These are phyloP conservation scores for Ambrosia artemisiifolia DNA, from an alignment of 129 eudicot genomes.

Conservation along the genomic window DNA sequence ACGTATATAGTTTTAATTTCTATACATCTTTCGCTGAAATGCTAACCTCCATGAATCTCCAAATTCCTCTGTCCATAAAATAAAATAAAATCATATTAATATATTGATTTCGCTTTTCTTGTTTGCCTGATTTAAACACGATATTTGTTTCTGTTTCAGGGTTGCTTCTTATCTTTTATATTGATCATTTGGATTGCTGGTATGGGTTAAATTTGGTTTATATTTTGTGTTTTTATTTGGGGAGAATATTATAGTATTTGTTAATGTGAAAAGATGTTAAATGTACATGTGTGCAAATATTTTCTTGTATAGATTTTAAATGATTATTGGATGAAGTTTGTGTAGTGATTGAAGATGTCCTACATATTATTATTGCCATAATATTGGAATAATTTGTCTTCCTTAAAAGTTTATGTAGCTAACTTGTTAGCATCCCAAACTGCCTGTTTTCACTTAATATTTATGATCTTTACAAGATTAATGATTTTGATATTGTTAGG, in stretches of 20 bases:
- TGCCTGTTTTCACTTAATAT: background rate
- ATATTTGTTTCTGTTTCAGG: slow-evolving; percentile 25
- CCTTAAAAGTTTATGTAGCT: background rate
- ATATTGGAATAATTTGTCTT: no score
- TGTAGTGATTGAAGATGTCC: background rate
- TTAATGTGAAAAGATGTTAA: background rate
- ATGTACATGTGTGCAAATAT: slow-evolving; percentile 8
- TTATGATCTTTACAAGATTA: background rate
- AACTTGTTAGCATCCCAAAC: background rate
- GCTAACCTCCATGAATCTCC: slow-evolving; percentile 23
- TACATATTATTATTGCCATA: background rate
- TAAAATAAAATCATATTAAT: slow-evolving; percentile 12
- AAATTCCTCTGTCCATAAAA: slow-evolving; percentile 12
- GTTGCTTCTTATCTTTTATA: slow-evolving; percentile 3
- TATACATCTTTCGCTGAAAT: background rate
- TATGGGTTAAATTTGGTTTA: background rate
- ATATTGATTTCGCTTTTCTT: background rate
- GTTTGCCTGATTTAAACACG: slow-evolving; percentile 5
- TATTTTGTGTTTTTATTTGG: background rate
- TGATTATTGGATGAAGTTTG: slow-evolving; percentile 14
- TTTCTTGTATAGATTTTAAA: background rate
- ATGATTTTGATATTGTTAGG: background rate
- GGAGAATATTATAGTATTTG: background rate
- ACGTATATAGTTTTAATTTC: background rate
- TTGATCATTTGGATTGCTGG: no score